Evolutionary conservation across 116 monocot species (phyloP).

Genomic region (Papilionanthe hybrid): DNA sequence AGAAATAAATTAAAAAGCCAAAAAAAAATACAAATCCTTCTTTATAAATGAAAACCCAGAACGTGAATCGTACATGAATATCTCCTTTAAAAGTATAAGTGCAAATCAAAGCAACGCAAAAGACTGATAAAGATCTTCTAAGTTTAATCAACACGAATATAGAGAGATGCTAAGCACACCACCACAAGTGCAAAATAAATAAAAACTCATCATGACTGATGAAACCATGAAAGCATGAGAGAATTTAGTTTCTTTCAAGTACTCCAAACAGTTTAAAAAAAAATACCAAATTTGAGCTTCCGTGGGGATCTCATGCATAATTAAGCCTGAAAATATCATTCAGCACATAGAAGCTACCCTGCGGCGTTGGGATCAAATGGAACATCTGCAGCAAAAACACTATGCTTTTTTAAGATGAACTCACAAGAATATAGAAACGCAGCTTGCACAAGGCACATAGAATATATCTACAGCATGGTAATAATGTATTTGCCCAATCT

Average conservation of each 20-base stretch:
- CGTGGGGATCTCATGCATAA: slow-evolving; percentile 20
- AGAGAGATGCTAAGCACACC: not conserved
- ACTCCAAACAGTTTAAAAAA: not conserved
- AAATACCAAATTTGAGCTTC: not conserved
- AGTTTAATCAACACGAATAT: not conserved
- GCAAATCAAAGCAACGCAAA: too few species aligned
- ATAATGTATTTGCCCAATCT: too few species aligned
- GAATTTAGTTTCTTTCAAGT: not conserved
- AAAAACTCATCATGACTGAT: not conserved
- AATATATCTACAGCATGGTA: too few species aligned
- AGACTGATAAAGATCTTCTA: too few species aligned
- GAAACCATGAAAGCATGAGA: not conserved
- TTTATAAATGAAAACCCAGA: not conserved
- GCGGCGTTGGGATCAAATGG: slow-evolving; percentile 61
- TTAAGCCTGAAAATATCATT: slow-evolving; percentile 66
- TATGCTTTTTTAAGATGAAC: not conserved
- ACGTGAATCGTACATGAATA: not conserved
- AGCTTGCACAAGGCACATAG: too few species aligned
- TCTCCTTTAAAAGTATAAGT: too few species aligned
- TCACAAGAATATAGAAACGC: too few species aligned
- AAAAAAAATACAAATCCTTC: not conserved
- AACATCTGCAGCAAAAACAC: slow-evolving; percentile 46
- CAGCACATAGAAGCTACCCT: slow-evolving; percentile 53
- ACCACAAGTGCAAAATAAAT: too few species aligned
- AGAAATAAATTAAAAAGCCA: not conserved